phyloP scores from a whole-genome alignment of 768 basidiomycete species.

The Mycena amicta region DNA sequence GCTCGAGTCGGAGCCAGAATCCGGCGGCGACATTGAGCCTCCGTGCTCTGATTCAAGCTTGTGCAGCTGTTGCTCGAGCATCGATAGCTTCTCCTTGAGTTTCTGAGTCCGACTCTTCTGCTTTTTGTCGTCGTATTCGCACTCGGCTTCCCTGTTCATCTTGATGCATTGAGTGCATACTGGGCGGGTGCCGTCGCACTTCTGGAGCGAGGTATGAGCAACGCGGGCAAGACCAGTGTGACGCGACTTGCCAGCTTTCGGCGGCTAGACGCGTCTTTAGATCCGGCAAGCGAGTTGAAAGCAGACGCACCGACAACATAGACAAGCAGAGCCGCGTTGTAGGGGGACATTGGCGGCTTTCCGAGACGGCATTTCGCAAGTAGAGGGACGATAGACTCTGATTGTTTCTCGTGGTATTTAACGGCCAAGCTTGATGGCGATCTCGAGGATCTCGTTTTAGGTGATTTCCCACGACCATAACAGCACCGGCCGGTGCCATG shows the following conservation, averaged over 20 bases:
- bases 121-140: conserved; percentile 62
- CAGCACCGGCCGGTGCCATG: not conserved
- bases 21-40: conserved; percentile 27
- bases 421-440: not conserved
- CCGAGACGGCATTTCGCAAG: conserved; percentile 26
- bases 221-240: not conserved
- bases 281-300: not conserved
- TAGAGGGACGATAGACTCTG: not conserved
- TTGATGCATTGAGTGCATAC: conserved; percentile 58
- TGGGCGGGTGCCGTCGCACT: conserved; percentile 63
- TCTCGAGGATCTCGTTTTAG: not conserved
- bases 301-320: conserved; percentile 34
- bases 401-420: not conserved
- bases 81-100: conserved; percentile 55
- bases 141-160: conserved; percentile 53
- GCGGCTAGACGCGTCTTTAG: conserved; percentile 28
- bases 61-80: conserved; percentile 54
- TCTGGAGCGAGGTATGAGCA: conserved; percentile 36
- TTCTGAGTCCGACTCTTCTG: conserved; percentile 62
- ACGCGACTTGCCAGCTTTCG: conserved; percentile 37
- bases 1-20: conserved; percentile 26
- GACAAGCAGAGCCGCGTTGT: conserved; percentile 41
- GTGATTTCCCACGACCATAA: not conserved
- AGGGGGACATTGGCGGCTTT: conserved; percentile 33
- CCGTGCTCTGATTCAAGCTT: conserved; percentile 50